A percentile compares a stretch with the other conserved stretches of the same genome.
Evolutionary conservation across 257 asterid species (phyloP).

Genomic region (Orobanche coerulescens): DNA sequence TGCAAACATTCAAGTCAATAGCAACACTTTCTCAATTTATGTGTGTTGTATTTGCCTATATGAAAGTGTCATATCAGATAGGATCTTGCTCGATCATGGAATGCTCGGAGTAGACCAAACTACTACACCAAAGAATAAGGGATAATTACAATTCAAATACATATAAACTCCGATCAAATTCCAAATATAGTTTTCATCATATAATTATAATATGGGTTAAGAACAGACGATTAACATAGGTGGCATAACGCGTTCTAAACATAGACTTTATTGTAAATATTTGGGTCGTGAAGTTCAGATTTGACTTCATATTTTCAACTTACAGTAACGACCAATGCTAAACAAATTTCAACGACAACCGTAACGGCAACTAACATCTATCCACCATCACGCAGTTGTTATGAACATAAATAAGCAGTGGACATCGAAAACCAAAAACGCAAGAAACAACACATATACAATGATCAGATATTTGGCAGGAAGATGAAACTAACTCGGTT

Average conservation of each 20-base stretch:
- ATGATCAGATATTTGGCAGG: slow-evolving; percentile 20
- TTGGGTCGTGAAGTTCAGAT: background rate
- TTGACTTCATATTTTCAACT: slow-evolving; percentile 2
- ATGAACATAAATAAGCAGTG: background rate
- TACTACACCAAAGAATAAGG: background rate
- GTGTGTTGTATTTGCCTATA: too few relatives aligned
- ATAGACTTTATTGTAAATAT: background rate
- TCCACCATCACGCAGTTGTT: background rate
- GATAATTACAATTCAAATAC: background rate
- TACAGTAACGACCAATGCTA: background rate
- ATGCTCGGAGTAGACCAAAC: background rate
- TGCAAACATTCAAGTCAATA: too few relatives aligned
- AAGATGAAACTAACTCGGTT: too few relatives aligned
- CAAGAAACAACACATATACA: slow-evolving; percentile 31
- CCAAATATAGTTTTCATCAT: background rate
- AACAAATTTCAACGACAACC: too few relatives aligned
- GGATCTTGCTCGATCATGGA: too few relatives aligned
- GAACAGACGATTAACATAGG: background rate
- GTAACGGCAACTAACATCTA: too few relatives aligned
- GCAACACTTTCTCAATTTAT: too few relatives aligned
- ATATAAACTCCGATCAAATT: background rate
- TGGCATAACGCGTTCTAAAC: background rate
- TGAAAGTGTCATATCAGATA: too few relatives aligned
- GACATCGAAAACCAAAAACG: slow-evolving; percentile 7
- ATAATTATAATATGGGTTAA: background rate